A percentile compares a stretch with the other conserved stretches of the same genome.
Conservation (phyloP, 78 protist species). For the Dictyostelium discoideum region dicty_2.7 NC_007088.5:3008501-3009000, state of each 20-base stretch:
- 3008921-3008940: not conserved
- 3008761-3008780: not conserved
- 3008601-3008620: not conserved
- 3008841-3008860: not conserved
- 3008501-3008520: constrained; percentile 7
- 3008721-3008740: constrained; percentile 46
- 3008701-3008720: constrained; percentile 62
- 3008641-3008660: not conserved
- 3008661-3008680: constrained; percentile 33
- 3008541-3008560: not conserved
- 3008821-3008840: not conserved
- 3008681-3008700: constrained; percentile 61
- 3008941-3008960: not conserved
- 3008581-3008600: not conserved
- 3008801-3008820: not conserved
- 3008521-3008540: not conserved
- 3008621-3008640: not conserved
- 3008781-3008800: not conserved
- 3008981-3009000: constrained; percentile 46
- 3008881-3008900: not conserved
- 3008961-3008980: not conserved
- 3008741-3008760: not conserved
- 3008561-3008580: not conserved
- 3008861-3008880: not conserved
- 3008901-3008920: not conserved